Evolutionary conservation across 305 asterid species (phyloP), one percentile per base, ranked within the genome.

Genomic region (Petunia hybrid): DNA sequence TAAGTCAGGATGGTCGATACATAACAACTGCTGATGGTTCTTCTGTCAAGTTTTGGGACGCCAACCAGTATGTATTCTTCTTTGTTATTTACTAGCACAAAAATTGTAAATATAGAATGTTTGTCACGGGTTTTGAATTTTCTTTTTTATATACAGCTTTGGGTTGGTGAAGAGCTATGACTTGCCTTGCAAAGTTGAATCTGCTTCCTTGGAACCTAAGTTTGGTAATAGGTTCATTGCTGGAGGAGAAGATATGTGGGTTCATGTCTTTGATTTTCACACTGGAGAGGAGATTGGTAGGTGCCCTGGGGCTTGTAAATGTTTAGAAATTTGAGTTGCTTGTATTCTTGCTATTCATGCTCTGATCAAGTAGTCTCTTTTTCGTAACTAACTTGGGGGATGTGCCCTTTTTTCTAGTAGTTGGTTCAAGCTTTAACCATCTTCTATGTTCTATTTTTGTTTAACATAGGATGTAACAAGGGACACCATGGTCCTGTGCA

Each of bases 211-310:
- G 89, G 99, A 96, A 80, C 99, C 99, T 61, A 93, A 87, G 85
- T 89, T 83, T 56, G 99, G 99, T 14, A 89, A 93, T 84, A 96
- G 88, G 89, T 96, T 94, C 86, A 85, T 96, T 79, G 98, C 97
- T 82, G 98, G 99, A 79, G 99, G 99, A 79, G 98, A 97, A 90
- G 99, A 97, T 87, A 86, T 94, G 98, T 97, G 99, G 99, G 86
- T 96, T 87, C 98, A 84, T 77, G 87, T 92, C 53, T 94, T 91
- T 63, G 98, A 96, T 90, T 96, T 96, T 78, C 90, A 92, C 84
- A 92, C 97, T 0, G 98, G 99, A 35, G 91, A 79, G 57, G 97
- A 93, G 90, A 86, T 96, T 39, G 99, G 98, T 96, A 81, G 75
- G 92, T 76, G 42, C 1, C 56, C 12, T 60, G 48, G 61, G 65